Evolutionary conservation across 2,329 filamentous ascomycete genomes (phyloP).

Genomic region (Remersonia thermophila): DNA sequence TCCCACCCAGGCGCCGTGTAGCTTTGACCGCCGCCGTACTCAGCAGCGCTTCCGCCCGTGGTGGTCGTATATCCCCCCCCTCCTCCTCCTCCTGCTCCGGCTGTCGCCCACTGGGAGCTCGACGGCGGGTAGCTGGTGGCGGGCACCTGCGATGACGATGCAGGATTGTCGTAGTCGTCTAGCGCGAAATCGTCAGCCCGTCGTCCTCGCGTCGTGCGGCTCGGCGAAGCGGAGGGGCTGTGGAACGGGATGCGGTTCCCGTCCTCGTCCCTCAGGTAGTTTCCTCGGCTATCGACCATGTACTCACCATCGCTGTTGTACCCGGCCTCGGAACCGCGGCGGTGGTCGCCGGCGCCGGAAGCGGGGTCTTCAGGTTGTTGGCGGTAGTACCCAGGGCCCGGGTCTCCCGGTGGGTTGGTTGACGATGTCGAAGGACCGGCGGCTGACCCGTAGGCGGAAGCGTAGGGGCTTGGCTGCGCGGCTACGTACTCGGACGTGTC

Average conservation of each 20-base stretch:
- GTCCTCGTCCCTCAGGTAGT: constrained; percentile 47
- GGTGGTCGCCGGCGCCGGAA: constrained; percentile 35
- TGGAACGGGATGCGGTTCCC: constrained; percentile 47
- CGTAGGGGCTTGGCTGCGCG: constrained; percentile 19
- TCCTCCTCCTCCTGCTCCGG: no score
- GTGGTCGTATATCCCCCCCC: constrained; percentile 18
- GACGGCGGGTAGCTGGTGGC: constrained; percentile 26
- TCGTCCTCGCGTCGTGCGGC: constrained; percentile 21
- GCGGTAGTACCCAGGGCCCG: constrained; percentile 30
- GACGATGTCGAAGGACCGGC: constrained; percentile 18
- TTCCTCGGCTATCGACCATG: constrained; percentile 47
- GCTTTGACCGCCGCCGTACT: constrained; percentile 55
- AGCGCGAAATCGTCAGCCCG: constrained; percentile 37
- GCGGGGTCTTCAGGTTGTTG: constrained; percentile 28
- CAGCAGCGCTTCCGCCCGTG: constrained; percentile 31
- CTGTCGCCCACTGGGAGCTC: constrained; percentile 28
- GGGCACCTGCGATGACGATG: constrained; percentile 25
- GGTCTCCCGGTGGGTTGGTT: constrained; percentile 26
- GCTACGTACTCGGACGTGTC: constrained; percentile 22
- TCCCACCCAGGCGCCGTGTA: constrained; percentile 66
- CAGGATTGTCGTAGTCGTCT: constrained; percentile 47
- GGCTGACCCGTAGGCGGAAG: constrained; percentile 19
- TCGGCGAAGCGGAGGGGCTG: constrained; percentile 28
- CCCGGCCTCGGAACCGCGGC: constrained; percentile 44
- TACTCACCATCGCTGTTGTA: constrained; percentile 64